phyloP scores from a whole-genome alignment of 2,329 filamentous ascomycete genomes.

The Helicocarpus griseus region DNA sequence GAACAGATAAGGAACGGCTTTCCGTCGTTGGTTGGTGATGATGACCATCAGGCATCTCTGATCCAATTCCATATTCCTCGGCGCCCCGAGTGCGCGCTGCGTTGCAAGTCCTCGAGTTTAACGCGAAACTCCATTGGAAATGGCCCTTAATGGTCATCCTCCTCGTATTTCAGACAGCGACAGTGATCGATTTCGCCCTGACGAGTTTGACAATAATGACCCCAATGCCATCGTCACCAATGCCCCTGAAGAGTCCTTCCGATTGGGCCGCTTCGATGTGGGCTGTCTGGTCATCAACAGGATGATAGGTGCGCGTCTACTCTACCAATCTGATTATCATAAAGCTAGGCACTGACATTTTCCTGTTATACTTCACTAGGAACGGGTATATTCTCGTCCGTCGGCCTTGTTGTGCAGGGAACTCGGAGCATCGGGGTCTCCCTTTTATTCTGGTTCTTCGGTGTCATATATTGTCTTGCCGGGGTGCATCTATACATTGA shows the following conservation, averaged over 20 bases:
- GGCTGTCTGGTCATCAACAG: conserved; percentile 12
- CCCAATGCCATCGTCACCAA: conserved; percentile 7
- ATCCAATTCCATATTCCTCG: not conserved
- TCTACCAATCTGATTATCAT: not conserved
- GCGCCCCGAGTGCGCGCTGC: not conserved
- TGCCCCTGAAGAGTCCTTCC: conserved; percentile 9
- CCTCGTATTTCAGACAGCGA: conserved; percentile 5
- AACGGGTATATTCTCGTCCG: conserved; percentile 13
- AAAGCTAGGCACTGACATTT: not conserved
- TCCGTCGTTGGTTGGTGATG: not conserved
- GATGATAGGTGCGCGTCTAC: conserved; percentile 11
- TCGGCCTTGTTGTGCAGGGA: conserved; percentile 9
- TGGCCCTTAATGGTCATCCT: not conserved
- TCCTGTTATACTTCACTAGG: conserved; percentile 2
- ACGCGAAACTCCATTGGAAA: not conserved
- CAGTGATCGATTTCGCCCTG: not conserved
- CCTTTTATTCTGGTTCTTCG: conserved; percentile 13
- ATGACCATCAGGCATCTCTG: not conserved
- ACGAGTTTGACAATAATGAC: not conserved
- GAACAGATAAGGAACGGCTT: not conserved
- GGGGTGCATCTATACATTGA: conserved; percentile 13
- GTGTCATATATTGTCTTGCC: conserved; percentile 10
- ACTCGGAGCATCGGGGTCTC: conserved; percentile 12
- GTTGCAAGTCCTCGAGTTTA: not conserved
- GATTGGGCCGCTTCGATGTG: conserved; percentile 10